Conservation (phyloP, 495 filamentous ascomycete genomes). For the Hyaloscypha bicolor region DNA sequence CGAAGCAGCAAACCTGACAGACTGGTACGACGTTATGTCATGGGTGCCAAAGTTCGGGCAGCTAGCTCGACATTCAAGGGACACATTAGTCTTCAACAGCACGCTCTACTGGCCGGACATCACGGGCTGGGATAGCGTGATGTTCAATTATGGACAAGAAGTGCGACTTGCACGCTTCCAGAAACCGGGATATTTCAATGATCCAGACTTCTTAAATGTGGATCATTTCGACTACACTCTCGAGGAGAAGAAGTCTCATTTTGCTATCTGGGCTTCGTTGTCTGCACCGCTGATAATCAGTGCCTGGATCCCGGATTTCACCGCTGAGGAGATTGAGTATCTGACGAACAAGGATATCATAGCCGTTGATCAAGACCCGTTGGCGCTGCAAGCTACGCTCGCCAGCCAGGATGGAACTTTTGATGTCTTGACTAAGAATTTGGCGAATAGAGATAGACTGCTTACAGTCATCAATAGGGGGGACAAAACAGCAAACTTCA, state of each 20-base stretch:
- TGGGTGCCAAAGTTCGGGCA: conserved; percentile 19
- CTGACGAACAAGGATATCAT: conserved; percentile 51
- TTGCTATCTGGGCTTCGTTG: conserved; percentile 27
- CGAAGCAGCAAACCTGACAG: conserved; percentile 24
- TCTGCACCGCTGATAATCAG: conserved; percentile 31
- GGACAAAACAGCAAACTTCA: not conserved
- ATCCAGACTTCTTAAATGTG: conserved; percentile 30
- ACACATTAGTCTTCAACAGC: conserved; percentile 23
- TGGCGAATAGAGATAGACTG: conserved; percentile 28
- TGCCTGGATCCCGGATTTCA: conserved; percentile 20
- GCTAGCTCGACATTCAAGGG: conserved; percentile 16
- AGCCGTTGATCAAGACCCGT: conserved; percentile 50
- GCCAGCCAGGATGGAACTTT: conserved; percentile 29
- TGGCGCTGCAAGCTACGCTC: conserved; percentile 46
- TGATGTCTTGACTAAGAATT: conserved; percentile 28
- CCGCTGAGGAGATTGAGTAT: conserved; percentile 22
- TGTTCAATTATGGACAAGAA: conserved; percentile 30
- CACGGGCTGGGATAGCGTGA: conserved; percentile 27
- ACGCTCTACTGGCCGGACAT: conserved; percentile 18
- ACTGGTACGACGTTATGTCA: conserved; percentile 21
- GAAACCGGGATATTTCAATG: conserved; percentile 28
- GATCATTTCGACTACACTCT: conserved; percentile 27
- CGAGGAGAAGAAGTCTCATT: conserved; percentile 30
- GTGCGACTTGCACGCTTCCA: conserved; percentile 27
- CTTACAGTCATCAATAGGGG: conserved; percentile 25